Evolutionary conservation across 1,139 yeast species (phyloP).

Genomic region (Suhomyces chickasaworum): DNA sequence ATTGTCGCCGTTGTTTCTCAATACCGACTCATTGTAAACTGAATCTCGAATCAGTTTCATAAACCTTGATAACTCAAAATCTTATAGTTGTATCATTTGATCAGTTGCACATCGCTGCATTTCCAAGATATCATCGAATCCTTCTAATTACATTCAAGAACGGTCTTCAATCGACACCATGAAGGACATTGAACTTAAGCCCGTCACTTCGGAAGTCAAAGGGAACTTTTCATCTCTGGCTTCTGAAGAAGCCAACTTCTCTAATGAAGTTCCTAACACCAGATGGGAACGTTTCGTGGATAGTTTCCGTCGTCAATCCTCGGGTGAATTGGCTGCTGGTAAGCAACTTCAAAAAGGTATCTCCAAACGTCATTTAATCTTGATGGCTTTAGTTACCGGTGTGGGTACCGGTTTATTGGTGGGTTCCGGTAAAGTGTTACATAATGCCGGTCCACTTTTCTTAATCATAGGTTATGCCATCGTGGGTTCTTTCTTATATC

Average conservation of each 20-base stretch:
- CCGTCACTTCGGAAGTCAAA: slow-evolving; percentile 24
- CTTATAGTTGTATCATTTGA: too few species aligned
- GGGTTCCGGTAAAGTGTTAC: slow-evolving; percentile 38
- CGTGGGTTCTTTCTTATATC: slow-evolving; percentile 42
- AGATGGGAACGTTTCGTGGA: slow-evolving; percentile 32
- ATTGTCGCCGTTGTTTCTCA: too few species aligned
- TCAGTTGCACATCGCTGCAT: too few species aligned
- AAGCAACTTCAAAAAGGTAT: slow-evolving; percentile 36
- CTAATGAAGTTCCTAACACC: slow-evolving; percentile 13
- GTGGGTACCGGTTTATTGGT: slow-evolving; percentile 47
- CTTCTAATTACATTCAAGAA: not conserved
- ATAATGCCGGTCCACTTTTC: slow-evolving; percentile 40
- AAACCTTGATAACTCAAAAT: too few species aligned
- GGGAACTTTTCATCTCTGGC: slow-evolving; percentile 15
- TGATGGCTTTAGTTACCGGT: slow-evolving; percentile 44
- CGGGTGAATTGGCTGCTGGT: slow-evolving; percentile 27
- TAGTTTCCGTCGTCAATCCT: slow-evolving; percentile 31
- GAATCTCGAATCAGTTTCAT: too few species aligned
- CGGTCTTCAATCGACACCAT: not conserved
- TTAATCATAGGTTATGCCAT: slow-evolving; percentile 39
- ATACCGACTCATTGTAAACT: too few species aligned
- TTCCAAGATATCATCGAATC: not conserved
- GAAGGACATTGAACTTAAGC: slow-evolving; percentile 20
- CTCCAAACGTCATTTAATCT: slow-evolving; percentile 37
- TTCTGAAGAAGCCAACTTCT: slow-evolving; percentile 20